These are phyloP conservation scores for Xerocomus potaroensis DNA, from an alignment of 768 basidiomycete species.

Conservation along the genomic window DNA sequence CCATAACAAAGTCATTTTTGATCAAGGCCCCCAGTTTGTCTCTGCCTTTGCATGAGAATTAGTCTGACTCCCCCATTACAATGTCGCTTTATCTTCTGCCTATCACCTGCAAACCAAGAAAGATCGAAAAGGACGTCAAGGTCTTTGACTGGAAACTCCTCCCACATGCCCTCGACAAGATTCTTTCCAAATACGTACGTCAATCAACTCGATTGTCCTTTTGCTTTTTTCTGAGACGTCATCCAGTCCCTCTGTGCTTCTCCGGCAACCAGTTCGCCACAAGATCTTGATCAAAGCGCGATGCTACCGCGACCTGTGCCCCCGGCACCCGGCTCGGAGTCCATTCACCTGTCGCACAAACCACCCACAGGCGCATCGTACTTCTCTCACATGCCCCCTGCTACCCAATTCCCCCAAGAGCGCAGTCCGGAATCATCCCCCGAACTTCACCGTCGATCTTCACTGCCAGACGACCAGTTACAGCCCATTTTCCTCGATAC, in stretches of 20 bases:
- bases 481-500: conserved; percentile 21
- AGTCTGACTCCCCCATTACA: too few relatives aligned
- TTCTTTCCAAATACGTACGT: conserved; percentile 80
- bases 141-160: conserved; percentile 75
- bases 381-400: conserved; percentile 17
- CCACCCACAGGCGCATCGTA: conserved; percentile 16
- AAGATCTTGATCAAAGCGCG: conserved; percentile 24
- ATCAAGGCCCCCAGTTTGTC: too few relatives aligned
- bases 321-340: conserved; percentile 19
- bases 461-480: conserved; percentile 21
- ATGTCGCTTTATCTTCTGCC: too few relatives aligned
- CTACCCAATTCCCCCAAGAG: conserved; percentile 16
- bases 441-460: conserved; percentile 9
- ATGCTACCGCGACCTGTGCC: conserved; percentile 8
- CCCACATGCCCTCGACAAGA: conserved; percentile 72
- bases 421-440: conserved; percentile 12
- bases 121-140: conserved; percentile 96
- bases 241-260: conserved; percentile 46
- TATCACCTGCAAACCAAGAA: conserved; percentile 91
- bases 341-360: conserved; percentile 4
- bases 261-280: conserved; percentile 24
- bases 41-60: too few relatives aligned
- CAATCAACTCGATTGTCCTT: background rate
- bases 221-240: background rate
- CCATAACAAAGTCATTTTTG: too few relatives aligned